These are phyloP conservation scores for Phoenix roebelenii DNA, from an alignment of 176 grass and related monocot genomes.

Conservation along the genomic window DNA sequence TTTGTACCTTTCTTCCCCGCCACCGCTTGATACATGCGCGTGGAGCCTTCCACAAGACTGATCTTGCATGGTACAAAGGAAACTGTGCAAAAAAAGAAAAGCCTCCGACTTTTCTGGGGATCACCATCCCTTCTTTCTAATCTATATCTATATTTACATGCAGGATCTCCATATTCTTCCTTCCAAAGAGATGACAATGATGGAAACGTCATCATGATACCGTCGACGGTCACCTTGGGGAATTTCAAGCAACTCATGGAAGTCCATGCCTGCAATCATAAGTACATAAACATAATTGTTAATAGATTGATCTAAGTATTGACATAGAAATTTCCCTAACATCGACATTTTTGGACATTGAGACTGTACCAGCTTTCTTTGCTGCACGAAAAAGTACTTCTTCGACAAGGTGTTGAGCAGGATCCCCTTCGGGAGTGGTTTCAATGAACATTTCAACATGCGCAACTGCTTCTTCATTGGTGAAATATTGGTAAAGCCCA, in stretches of 20 bases:
- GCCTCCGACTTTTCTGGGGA: too few species aligned
- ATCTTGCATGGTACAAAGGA: too few species aligned
- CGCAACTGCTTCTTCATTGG: conserved; percentile 10
- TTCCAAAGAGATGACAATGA: conserved; percentile 18
- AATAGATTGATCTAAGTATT: too few species aligned
- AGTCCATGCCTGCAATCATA: conserved; percentile 4
- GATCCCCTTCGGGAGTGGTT: conserved; percentile 2
- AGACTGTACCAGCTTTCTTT: conserved; percentile 4
- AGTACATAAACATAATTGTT: too few species aligned
- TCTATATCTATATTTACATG: too few species aligned
- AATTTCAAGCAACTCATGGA: conserved; percentile 15
- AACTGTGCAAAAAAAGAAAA: too few species aligned
- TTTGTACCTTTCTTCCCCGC: too few species aligned
- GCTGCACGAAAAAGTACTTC: conserved; percentile 9
- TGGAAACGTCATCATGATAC: conserved; percentile 7
- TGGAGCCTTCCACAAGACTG: too few species aligned
- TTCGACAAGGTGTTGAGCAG: conserved; percentile 15
- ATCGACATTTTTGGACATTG: neutral
- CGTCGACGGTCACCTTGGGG: conserved; percentile 8
- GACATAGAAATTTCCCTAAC: too few species aligned
- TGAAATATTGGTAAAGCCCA: conserved; percentile 18
- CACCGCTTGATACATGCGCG: too few species aligned
- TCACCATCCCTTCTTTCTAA: too few species aligned
- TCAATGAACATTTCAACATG: conserved; percentile 10
- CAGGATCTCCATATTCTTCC: conserved; percentile 6